Evolutionary conservation across 2,329 filamentous ascomycete species (phyloP), one percentile per base, ranked within the genome.

Genomic region (Colletotrichum euphorbiae): DNA sequence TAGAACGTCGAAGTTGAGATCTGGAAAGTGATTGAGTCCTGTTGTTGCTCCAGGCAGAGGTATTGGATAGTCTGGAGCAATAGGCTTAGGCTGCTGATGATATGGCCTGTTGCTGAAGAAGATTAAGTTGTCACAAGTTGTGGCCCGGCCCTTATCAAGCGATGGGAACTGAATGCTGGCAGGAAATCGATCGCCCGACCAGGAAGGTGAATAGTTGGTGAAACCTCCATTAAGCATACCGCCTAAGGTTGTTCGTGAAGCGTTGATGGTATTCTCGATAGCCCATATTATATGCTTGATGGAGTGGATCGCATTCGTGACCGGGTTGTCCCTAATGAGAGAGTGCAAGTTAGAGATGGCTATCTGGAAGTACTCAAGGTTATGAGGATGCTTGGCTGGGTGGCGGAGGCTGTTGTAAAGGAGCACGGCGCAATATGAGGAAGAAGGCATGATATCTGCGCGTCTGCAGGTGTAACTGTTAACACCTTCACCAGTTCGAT

Each of bases 401-500:
- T 75, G 73, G 17, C 72, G 71, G 11, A 76, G 69, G 28, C 72
- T 73, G 64, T 77, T 74, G 48, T 76, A 75, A 6, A 77, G 51
- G 9, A 77, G 69, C 6, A 77, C 75, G 4, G 74, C 74, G 28
- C 74, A 77, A 51, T 70, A 71, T 28, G 71, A 77, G 70, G 62
- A 75, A 77, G 70, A 75, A 77, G 11, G 73, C 73, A 17, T 72
- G 69, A 33, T 74, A 74, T 21, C 73, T 54, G 12, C 65, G 65
- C 13, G 52, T 59, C 65, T 68, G 31, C 3, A 12, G 19, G 17
- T 8, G n/a, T 6, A 12, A 11, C 4, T 6, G 6, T 62, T 21
- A 38, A n/a, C 15, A n/a, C 9, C n/a, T 3, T 9, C 3, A 6
- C 9, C 8, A 36, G 2, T 6, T 6, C 4, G 11, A 43, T 4